Base-by-base conservation (phyloP, 2,329 filamentous ascomycete genomes). In the Fusarium annulatum region DNA sequence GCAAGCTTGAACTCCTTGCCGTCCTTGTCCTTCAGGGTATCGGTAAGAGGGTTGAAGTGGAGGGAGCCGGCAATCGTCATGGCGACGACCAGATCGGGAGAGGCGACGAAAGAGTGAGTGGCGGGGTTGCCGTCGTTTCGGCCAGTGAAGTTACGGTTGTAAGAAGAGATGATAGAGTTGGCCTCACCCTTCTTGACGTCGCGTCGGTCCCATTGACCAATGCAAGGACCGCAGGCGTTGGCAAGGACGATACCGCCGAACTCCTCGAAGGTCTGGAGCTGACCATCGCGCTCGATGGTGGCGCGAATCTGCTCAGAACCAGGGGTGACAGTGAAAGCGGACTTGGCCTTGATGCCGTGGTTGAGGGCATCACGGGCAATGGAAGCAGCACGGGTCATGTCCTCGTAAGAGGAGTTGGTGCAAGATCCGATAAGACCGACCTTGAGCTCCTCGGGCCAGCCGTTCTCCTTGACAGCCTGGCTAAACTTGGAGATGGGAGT, bases 71-170 rank as follows among this genome's bases (percentile, higher is more conserved):
- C 94, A 80, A 97, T 90, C 69, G 92, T 91, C 87, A 97, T 86
- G 76, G 95, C 95, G 61, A 97, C 94, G 48, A 97, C 94, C 71
- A 97, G 87, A 82, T 97, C 95, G 64, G 95, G 95, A 11, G 94
- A 97, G 74, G 95, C 92, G 76, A 97, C 95, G 84, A 97, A 97
- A 66, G 94, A 94, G 88, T 97, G 95, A 58, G 95, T 97, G 62
- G 94, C 94, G 45, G 95, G 95, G 89, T 97, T 98, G 77, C 94
- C 95, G 78, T 97, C 95, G 84, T 98, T 98, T 82, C 96, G 94
- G 76, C 96, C 96, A 71, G 96, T 98, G 88, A 99, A 98, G 91
- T 99, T 98, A 86, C 96, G 95, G 93, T 99, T 99, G 92, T 98
- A 99, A 34, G 96, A 98, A 52, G 95, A 98, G 82, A 99, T 88